Conservation (phyloP, 1,284 basidiomycete genomes). For the Grifola frondosa region DNA sequence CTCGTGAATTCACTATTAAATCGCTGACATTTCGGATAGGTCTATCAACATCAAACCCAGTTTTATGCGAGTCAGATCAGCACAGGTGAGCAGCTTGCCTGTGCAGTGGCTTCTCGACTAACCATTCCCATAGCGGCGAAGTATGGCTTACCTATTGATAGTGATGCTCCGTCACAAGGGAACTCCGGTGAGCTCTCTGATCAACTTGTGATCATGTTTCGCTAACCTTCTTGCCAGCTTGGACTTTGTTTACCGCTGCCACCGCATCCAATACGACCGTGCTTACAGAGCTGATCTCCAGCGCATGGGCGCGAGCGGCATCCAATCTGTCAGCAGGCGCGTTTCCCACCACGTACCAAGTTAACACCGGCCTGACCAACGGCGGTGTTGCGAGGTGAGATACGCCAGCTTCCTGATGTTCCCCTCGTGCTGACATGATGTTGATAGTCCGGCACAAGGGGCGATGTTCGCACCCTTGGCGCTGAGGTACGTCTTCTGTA, state of each 20-base stretch:
- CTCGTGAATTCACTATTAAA: neutral
- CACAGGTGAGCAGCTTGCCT: slow-evolving; percentile 1
- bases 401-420: neutral
- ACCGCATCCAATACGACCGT: slow-evolving; percentile 18
- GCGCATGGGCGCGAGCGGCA: slow-evolving; percentile 21
- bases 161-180: slow-evolving; percentile 5
- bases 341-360: slow-evolving; percentile 22
- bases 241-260: slow-evolving; percentile 27
- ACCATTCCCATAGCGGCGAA: slow-evolving; percentile 19
- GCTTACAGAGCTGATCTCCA: slow-evolving; percentile 20
- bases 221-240: slow-evolving; percentile 17
- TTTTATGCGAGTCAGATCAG: slow-evolving; percentile 12
- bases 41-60: slow-evolving; percentile 14
- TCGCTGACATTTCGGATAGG: slow-evolving; percentile 3
- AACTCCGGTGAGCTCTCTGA: neutral
- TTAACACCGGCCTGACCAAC: slow-evolving; percentile 6
- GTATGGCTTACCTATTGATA: slow-evolving; percentile 12
- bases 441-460: slow-evolving; percentile 18
- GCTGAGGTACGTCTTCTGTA: slow-evolving; percentile 14
- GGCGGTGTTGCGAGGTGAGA: slow-evolving; percentile 20
- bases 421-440: neutral
- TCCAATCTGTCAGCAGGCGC: slow-evolving; percentile 19
- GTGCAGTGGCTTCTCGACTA: slow-evolving; percentile 3
- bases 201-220: neutral
- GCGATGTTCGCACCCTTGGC: slow-evolving; percentile 25